A percentile compares a stretch with the other conserved stretches of the same genome.
Evolutionary conservation across 805 yeast species (phyloP).

Genomic region (Torulaspora delbrueckii): DNA sequence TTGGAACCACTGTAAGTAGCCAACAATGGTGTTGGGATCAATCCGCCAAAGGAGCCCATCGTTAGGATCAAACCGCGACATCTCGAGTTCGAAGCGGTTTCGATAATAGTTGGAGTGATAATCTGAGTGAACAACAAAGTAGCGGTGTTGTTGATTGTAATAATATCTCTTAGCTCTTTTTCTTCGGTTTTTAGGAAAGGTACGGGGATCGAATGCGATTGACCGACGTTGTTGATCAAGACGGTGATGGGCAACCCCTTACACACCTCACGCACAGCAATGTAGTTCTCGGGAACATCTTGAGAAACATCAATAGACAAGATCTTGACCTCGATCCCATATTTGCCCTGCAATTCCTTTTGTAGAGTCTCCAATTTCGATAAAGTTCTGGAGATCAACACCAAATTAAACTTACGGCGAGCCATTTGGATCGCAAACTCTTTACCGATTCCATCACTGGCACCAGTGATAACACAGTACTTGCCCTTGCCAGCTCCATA

Average conservation of each 20-base stretch:
- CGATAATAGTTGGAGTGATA: constrained; percentile 65
- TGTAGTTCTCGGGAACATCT: constrained; percentile 57
- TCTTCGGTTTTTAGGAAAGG: constrained; percentile 79
- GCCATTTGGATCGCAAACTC: constrained; percentile 88
- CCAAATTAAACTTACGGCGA: constrained; percentile 71
- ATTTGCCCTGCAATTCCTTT: constrained; percentile 54
- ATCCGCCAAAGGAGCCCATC: constrained; percentile 97
- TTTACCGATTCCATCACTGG: constrained; percentile 96
- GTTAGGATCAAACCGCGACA: constrained; percentile 76
- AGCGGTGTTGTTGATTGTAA: constrained; percentile 79
- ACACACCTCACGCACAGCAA: constrained; percentile 42
- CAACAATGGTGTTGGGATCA: constrained; percentile 84
- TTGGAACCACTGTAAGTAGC: constrained; percentile 96
- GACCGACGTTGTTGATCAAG: constrained; percentile 89
- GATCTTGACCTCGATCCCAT: constrained; percentile 56
- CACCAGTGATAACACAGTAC: constrained; percentile 97
- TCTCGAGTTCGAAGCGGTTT: constrained; percentile 43
- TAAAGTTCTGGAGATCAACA: constrained; percentile 78
- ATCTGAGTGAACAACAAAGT: constrained; percentile 79
- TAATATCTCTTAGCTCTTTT: constrained; percentile 69
- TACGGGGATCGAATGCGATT: constrained; percentile 90
- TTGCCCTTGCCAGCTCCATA: constrained; percentile 70
- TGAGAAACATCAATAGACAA: constrained; percentile 75
- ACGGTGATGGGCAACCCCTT: constrained; percentile 60
- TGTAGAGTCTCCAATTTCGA: constrained; percentile 67